Conservation (phyloP, 164 flowering plant genomes). For the Chimonanthus praecox region DNA sequence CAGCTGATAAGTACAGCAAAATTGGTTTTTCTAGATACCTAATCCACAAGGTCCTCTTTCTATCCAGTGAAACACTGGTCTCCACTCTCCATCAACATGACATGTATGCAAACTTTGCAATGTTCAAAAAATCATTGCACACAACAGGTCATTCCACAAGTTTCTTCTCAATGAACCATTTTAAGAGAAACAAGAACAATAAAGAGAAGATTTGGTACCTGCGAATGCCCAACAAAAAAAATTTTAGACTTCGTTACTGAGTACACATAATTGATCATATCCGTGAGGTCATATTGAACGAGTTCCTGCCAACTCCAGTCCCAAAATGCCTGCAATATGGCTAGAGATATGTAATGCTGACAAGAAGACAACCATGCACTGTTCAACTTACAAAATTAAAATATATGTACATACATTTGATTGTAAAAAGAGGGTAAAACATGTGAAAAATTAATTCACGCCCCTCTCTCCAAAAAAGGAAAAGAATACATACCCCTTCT, state of each 20-base stretch:
- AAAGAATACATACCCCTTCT: conserved; percentile 48
- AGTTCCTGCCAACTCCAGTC: conserved; percentile 99
- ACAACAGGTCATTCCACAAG: too few relatives aligned
- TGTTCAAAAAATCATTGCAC: too few relatives aligned
- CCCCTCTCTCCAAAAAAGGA: too few relatives aligned
- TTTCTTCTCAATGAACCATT: too few relatives aligned
- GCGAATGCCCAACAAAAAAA: conserved; percentile 86
- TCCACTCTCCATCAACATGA: too few relatives aligned
- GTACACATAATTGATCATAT: conserved; percentile 56
- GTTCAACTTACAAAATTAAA: not conserved
- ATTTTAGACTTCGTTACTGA: conserved; percentile 54
- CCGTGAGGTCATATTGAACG: conserved; percentile 74
- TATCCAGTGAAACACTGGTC: too few relatives aligned
- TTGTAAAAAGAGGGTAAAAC: too few relatives aligned
- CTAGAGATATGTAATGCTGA: not conserved
- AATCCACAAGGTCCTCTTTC: too few relatives aligned
- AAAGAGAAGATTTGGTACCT: conserved; percentile 36
- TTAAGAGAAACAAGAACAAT: not conserved
- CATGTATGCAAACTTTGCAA: too few relatives aligned
- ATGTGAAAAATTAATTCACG: too few relatives aligned
- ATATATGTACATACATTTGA: not conserved
- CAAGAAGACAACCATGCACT: not conserved
- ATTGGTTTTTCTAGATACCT: too few relatives aligned
- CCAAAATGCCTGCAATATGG: conserved; percentile 74
- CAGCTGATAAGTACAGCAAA: too few relatives aligned